phyloP scores from a whole-genome alignment of 768 basidiomycete species.

The Trichaptum fuscoviolaceum region DNA sequence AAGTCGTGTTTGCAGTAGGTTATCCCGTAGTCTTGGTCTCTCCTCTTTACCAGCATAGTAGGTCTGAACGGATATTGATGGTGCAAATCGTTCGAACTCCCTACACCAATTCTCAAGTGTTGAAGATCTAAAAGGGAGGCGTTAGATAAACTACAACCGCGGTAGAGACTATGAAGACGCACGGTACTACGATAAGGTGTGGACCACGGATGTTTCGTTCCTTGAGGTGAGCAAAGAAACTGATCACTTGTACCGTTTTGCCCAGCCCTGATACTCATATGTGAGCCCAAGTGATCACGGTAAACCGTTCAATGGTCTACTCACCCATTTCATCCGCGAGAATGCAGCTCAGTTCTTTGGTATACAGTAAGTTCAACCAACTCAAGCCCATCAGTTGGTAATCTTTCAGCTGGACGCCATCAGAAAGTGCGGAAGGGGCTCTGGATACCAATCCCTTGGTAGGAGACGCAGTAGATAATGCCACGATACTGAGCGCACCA shows the following conservation, averaged over 20 bases:
- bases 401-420: conserved; percentile 80
- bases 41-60: conserved; percentile 95
- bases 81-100: conserved; percentile 90
- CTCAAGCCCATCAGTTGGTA: conserved; percentile 98
- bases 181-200: conserved; percentile 95
- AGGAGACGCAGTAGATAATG: conserved; percentile 37
- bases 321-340: conserved; percentile 98
- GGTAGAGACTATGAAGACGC: conserved; percentile 29
- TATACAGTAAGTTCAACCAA: conserved; percentile 89
- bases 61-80: conserved; percentile 76
- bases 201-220: conserved; percentile 76
- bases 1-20: conserved; percentile 56
- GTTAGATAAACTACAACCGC: conserved; percentile 7
- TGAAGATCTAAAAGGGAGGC: conserved; percentile 60
- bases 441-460: conserved; percentile 62
- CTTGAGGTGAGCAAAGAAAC: conserved; percentile 87
- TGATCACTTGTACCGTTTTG: conserved; percentile 98
- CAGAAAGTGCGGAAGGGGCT: conserved; percentile 67
- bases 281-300: background rate
- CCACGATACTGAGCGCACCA: conserved; percentile 54
- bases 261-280: conserved; percentile 65
- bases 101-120: conserved; percentile 98
- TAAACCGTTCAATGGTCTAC: conserved; percentile 22
- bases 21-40: conserved; percentile 65
- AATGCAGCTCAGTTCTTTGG: conserved; percentile 81